Evolutionary conservation across 768 basidiomycete genomes (phyloP), one percentile per base, ranked within the genome.

Genomic region (Phanerochaete sordida): DNA sequence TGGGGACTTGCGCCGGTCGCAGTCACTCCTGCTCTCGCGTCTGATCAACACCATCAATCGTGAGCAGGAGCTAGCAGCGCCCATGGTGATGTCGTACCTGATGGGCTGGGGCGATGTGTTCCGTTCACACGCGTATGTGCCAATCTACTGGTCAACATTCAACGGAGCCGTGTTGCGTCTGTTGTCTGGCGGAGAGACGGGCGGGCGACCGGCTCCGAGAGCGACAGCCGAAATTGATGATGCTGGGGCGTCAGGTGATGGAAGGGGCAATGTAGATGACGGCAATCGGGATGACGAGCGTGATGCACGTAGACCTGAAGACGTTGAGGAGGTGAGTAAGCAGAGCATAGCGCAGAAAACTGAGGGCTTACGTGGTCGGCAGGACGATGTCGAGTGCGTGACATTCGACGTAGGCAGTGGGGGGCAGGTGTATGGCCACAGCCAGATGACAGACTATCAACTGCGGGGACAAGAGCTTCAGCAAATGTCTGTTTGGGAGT

Each of bases 31-130:
- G 0, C 75, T 75, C 35, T n/a, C n/a, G n/a, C 62, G 70, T 0
- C 44, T 76, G 0, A 62, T 71, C 1, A 59, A 79, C 62, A 60
- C 69, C 0, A 59, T 79, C 0, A 79, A 74, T 48, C 43, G 62
- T 0, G 71, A 78, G 49, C 77, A 78, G 57, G 79, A 81, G 45
- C 43, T 77, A 0, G 60, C 71, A 0, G 77, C 65, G 0, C 75
- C 75, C 1, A 73, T 76, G 72, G 74, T 80, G 0, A 70, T 78
- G 0, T 68, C 69, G 0, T 79, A 79, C 47, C 63, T 81, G 0
- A 79, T 80, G 78, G 76, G 75, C 2, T 79, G 75, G 76, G 77
- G 75, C 0, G 76, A 82, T 52, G 35, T 28, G 0, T 76, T 71
- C 27, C 24, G 24, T 0, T 81, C 76, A 0, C 80, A 82, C 55